Evolutionary conservation across 805 yeast species (phyloP).

Genomic region (Candida railenensis): DNA sequence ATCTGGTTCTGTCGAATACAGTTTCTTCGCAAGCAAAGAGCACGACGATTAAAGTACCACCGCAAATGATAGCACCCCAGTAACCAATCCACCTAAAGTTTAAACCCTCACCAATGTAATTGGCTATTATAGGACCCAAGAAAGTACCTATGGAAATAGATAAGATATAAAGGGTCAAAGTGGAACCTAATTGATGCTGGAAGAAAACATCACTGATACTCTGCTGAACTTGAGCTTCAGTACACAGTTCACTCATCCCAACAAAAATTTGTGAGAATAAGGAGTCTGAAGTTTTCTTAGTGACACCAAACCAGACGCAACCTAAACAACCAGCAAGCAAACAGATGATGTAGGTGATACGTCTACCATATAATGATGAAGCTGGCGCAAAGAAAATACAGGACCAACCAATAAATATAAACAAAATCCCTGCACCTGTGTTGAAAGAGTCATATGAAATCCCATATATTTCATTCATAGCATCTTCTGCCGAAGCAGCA

Average conservation of each 20-base stretch:
- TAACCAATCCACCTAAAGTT: constrained; percentile 84
- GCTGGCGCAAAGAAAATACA: constrained; percentile 66
- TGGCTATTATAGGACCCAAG: constrained; percentile 77
- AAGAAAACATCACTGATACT: constrained; percentile 71
- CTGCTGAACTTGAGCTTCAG: constrained; percentile 69
- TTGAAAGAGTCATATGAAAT: constrained; percentile 70
- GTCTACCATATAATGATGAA: constrained; percentile 67
- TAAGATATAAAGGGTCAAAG: constrained; percentile 70
- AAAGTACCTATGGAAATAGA: constrained; percentile 77
- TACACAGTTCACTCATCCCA: constrained; percentile 78
- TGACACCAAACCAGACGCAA: constrained; percentile 67
- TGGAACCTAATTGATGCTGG: constrained; percentile 74
- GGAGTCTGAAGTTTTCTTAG: constrained; percentile 55
- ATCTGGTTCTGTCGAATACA: constrained; percentile 54
- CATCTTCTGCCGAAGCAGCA: constrained; percentile 71
- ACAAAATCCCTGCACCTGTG: constrained; percentile 78
- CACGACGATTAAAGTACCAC: constrained; percentile 49
- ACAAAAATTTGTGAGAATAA: constrained; percentile 78
- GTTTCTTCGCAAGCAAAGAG: constrained; percentile 75
- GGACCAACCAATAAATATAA: constrained; percentile 66
- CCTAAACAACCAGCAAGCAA: constrained; percentile 60
- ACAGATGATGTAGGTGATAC: constrained; percentile 62
- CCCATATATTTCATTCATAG: constrained; percentile 58
- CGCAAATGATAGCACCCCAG: constrained; percentile 50
- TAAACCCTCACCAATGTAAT: constrained; percentile 58